Evolutionary conservation across 2,329 filamentous ascomycete species (phyloP).

Genomic region (Epichloe uncinata): DNA sequence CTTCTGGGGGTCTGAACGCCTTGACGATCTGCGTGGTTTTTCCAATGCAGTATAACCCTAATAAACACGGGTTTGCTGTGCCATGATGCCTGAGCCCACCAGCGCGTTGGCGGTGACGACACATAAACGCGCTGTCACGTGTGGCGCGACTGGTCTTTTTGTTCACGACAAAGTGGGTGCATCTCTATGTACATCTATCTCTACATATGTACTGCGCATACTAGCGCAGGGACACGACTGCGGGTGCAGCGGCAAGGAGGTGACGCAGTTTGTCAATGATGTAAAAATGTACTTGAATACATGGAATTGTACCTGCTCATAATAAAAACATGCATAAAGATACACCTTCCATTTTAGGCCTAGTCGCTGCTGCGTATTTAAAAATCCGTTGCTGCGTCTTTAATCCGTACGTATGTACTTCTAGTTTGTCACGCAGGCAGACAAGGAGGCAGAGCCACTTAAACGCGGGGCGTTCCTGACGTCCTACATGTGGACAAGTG

Average conservation of each 20-base stretch:
- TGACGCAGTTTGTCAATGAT: neutral
- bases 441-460: constrained; percentile 16
- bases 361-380: no score
- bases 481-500: no score
- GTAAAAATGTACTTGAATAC: no score
- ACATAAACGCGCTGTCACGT: constrained; percentile 16
- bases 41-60: no score
- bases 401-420: no score
- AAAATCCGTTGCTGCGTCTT: no score
- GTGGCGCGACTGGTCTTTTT: neutral
- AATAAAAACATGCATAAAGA: no score
- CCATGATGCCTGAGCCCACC: neutral
- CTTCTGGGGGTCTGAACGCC: neutral
- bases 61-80: neutral
- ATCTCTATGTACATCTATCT: no score
- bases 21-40: no score
- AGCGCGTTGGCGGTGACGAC: neutral
- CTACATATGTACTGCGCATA: no score
- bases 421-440: neutral
- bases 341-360: no score
- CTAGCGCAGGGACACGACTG: neutral
- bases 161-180: neutral
- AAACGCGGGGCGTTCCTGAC: constrained; percentile 26
- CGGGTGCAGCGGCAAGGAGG: neutral
- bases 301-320: no score